These are phyloP conservation scores for Debaryomyces sp. DNA, from an alignment of 1,139 yeast species.

Conservation along the genomic window DNA sequence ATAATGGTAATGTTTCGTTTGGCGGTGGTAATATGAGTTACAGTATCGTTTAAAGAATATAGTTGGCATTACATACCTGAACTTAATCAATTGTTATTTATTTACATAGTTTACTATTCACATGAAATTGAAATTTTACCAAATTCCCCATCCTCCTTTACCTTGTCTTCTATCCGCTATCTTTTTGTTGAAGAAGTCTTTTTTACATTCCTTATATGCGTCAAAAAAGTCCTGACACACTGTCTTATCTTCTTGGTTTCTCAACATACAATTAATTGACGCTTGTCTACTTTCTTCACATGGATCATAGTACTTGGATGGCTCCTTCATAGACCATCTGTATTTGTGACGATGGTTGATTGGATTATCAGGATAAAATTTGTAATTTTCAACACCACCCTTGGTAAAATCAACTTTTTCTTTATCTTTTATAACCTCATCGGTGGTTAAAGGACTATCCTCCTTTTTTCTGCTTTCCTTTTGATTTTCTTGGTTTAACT, in stretches of 20 bases:
- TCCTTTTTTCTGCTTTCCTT: not conserved
- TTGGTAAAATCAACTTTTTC: conserved; percentile 59
- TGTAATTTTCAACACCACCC: conserved; percentile 55
- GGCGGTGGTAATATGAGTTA: conserved; percentile 15
- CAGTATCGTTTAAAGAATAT: conserved; percentile 7
- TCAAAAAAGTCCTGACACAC: conserved; percentile 86
- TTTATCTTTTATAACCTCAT: conserved; percentile 43
- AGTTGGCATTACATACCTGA: not conserved
- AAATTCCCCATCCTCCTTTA: conserved; percentile 50
- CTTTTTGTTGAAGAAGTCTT: conserved; percentile 65
- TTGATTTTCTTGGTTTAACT: not conserved
- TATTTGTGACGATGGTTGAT: conserved; percentile 62
- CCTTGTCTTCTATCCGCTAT: conserved; percentile 42
- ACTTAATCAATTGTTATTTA: not conserved
- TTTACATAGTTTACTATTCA: conserved; percentile 4
- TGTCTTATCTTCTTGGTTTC: conserved; percentile 72
- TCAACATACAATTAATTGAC: conserved; percentile 76
- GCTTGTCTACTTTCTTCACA: conserved; percentile 89
- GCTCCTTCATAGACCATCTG: conserved; percentile 66
- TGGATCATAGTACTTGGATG: conserved; percentile 88
- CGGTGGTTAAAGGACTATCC: conserved; percentile 14
- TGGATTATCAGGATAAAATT: conserved; percentile 86
- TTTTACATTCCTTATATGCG: conserved; percentile 89
- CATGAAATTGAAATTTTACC: conserved; percentile 20
- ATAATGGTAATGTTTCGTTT: conserved; percentile 6